Conservation (phyloP, 2,329 filamentous ascomycete species). For the Claviceps humidiphila region DNA sequence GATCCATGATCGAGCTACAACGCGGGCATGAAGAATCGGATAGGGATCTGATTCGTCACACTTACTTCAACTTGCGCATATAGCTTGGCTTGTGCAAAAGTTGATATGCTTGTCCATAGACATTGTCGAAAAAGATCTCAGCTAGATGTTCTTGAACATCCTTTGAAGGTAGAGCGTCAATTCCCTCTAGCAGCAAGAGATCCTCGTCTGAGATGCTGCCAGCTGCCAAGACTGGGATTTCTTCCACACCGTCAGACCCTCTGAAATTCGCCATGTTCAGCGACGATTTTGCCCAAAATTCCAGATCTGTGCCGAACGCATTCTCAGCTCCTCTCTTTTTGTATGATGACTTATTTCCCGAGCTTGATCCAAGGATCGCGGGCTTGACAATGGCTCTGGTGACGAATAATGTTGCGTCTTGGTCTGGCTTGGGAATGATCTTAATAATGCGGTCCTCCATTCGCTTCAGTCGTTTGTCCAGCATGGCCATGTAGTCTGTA, state of each 20-base stretch:
- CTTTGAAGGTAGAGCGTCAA: constrained; percentile 66
- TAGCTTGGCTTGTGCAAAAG: constrained; percentile 94
- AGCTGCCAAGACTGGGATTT: constrained; percentile 35
- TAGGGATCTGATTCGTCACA: constrained; percentile 6
- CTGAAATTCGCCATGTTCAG: constrained; percentile 39
- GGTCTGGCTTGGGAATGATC: constrained; percentile 76
- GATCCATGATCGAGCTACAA: background rate
- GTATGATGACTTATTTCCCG: constrained; percentile 29
- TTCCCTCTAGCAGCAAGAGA: constrained; percentile 67
- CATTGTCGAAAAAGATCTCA: constrained; percentile 88
- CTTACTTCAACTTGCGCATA: constrained; percentile 69
- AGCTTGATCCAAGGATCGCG: constrained; percentile 43
- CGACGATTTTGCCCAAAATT: constrained; percentile 60
- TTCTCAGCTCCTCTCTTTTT: constrained; percentile 81
- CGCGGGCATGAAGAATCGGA: background rate
- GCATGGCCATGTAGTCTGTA: constrained; percentile 98
- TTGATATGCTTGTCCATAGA: constrained; percentile 92
- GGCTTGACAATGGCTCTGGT: constrained; percentile 78
- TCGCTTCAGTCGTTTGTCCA: constrained; percentile 86
- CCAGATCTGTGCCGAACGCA: constrained; percentile 71
- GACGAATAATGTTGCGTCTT: constrained; percentile 52
- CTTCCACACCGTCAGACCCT: constrained; percentile 25
- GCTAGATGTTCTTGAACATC: constrained; percentile 89
- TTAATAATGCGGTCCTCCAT: constrained; percentile 99
- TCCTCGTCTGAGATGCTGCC: constrained; percentile 59